A percentile compares a stretch with the other conserved stretches of the same genome.
These are phyloP conservation scores for Nicotiana attenuata DNA, from an alignment of 257 asterid species.

Conservation along the genomic window DNA sequence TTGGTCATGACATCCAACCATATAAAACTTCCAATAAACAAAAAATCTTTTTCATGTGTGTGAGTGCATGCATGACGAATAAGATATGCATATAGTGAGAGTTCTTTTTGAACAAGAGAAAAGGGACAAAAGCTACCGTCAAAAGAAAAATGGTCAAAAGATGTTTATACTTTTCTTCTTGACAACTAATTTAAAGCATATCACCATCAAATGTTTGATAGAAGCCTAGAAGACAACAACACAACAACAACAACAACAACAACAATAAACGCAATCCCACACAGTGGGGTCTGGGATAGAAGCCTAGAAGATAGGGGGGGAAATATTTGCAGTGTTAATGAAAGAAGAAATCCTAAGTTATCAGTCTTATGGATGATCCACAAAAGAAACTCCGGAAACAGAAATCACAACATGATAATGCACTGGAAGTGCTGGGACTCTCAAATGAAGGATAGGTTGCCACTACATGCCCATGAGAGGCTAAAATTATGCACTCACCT, in stretches of 20 bases:
- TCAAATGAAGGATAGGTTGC: not conserved
- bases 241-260: no score
- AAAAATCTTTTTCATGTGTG: not conserved
- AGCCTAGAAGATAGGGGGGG: not conserved
- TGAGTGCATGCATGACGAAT: not conserved
- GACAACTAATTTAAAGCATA: not conserved
- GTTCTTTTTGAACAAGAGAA: not conserved
- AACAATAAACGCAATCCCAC: no score
- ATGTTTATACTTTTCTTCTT: not conserved
- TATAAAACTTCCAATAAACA: not conserved
- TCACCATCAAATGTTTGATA: not conserved
- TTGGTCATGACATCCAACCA: not conserved
- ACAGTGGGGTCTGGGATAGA: not conserved
- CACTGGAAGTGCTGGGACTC: not conserved
- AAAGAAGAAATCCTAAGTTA: not conserved
- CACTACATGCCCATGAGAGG: not conserved
- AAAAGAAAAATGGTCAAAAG: not conserved
- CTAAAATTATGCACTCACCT: not conserved
- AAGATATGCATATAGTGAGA: not conserved
- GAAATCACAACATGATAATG: not conserved
- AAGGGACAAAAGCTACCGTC: not conserved
- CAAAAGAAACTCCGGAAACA: not conserved
- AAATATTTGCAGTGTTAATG: not conserved
- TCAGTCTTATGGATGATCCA: slow-evolving; percentile 3
- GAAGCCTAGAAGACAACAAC: not conserved